Evolutionary conservation across 208 protist species (phyloP).

Genomic region (Naegleria lovaniensis): DNA sequence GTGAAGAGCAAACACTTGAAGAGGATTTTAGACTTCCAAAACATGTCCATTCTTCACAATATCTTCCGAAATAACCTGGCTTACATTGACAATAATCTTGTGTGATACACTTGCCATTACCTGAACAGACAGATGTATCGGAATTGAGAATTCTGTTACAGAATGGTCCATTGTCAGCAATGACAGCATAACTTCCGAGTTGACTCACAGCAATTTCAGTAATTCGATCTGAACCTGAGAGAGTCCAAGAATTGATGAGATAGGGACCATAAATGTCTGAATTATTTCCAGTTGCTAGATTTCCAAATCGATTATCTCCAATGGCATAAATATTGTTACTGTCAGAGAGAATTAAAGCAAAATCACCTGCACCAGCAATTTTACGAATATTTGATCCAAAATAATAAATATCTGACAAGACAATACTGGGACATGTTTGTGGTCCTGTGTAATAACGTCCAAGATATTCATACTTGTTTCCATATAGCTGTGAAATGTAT

Average conservation of each 20-base stretch:
- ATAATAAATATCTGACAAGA: neutral
- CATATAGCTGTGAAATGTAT: neutral
- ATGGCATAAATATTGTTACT: neutral
- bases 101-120: neutral
- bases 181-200: neutral
- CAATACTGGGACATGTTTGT: neutral
- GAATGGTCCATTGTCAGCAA: neutral
- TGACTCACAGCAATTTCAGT: neutral
- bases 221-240: neutral
- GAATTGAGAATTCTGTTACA: neutral
- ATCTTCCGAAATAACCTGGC: neutral
- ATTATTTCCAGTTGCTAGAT: neutral
- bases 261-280: neutral
- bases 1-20: neutral
- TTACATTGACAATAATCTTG: neutral
- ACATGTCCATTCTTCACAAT: neutral
- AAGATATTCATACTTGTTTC: neutral
- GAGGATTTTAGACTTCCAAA: neutral
- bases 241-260: neutral
- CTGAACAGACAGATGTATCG: neutral
- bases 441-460: neutral
- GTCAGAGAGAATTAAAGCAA: neutral
- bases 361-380: neutral
- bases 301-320: neutral
- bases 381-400: neutral